These are phyloP conservation scores for Lentinula sp. DNA, from an alignment of 768 basidiomycete species.

Conservation along the genomic window DNA sequence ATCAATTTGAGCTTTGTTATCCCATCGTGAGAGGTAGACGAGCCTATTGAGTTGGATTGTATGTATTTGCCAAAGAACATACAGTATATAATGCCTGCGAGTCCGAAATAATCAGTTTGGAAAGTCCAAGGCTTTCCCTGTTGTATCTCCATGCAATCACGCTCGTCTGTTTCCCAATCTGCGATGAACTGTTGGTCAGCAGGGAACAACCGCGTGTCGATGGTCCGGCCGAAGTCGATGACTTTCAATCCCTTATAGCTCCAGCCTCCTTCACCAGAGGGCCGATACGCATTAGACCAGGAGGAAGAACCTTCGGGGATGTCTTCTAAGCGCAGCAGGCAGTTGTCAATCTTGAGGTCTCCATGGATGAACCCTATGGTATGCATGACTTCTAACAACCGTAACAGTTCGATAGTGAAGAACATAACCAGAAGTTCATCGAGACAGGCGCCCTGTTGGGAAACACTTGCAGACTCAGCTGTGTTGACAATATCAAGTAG, in stretches of 20 bases:
- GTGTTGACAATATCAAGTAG: constrained; percentile 90
- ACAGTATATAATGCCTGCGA: constrained; percentile 90
- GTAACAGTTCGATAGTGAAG: constrained; percentile 88
- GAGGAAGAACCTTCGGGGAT: constrained; percentile 62
- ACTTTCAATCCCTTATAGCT: constrained; percentile 79
- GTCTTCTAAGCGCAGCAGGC: constrained; percentile 86
- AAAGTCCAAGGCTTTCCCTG: constrained; percentile 85
- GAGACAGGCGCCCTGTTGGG: constrained; percentile 73
- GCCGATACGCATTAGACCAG: constrained; percentile 75
- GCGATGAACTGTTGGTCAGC: constrained; percentile 72
- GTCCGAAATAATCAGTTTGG: constrained; percentile 95
- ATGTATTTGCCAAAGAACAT: constrained; percentile 98
- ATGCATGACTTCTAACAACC: constrained; percentile 80
- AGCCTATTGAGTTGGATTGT: constrained; percentile 54
- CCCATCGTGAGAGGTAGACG: constrained; percentile 23
- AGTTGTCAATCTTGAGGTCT: constrained; percentile 99
- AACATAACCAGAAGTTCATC: constrained; percentile 95
- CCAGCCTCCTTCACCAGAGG: constrained; percentile 82
- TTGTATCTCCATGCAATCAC: constrained; percentile 90
- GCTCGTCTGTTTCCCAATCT: constrained; percentile 85
- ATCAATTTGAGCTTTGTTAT: constrained; percentile 54
- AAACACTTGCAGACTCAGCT: constrained; percentile 67
- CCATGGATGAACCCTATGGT: constrained; percentile 86
- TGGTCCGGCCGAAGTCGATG: constrained; percentile 96
- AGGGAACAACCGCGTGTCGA: constrained; percentile 83